Base-by-base conservation (phyloP, 345 rosid genomes). In the Syzygium oleosum region DNA sequence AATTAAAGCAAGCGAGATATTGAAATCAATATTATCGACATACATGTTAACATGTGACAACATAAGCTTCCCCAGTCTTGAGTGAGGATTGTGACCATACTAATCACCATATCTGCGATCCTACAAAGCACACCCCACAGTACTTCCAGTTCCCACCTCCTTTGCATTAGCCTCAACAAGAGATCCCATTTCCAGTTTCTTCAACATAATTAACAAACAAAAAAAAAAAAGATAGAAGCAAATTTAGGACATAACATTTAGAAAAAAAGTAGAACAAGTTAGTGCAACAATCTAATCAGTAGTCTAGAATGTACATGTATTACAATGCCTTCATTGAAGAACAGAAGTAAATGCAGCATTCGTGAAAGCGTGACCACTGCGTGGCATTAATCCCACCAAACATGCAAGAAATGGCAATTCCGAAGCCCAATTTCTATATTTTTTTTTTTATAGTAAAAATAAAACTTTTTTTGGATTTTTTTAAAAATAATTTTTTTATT, bases 121-220 rank as follows among this genome's bases (percentile, higher is more conserved):
- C 41, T 38, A 38, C 41, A 38, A 38, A 38, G 41, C 41, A 38
- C 98, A 59, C 91, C 93, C 96, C 95, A 94, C 73, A 87, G 65
- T 88, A 98, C 92, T 90, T 95, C 97, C 89, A 91, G 93, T 90
- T 90, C 92, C 93, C 95, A 90, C 91, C 99, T 96, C 93, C 93
- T 95, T 89, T 91, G 51, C 85, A 88, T 88, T 87, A 95, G 91
- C 86, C 88, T 93, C 91, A 93, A 84, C 88, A 94, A 84, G 79
- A 92, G 88, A 85, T 94, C 94, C 93, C 92, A 92, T 68, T 38
- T 93, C 97, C 49, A 89, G 88, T 87, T 91, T 91, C 99, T 95
- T 88, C 88, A 90, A 78, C 84, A 85, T 87, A 79, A 61, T 9
- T 52, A 34, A 31, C 58, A 29, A 38, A 21, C 58, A 31, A 84